Conservation (phyloP, 805 yeast genomes). For the Scheffersomyces lignosus region DNA sequence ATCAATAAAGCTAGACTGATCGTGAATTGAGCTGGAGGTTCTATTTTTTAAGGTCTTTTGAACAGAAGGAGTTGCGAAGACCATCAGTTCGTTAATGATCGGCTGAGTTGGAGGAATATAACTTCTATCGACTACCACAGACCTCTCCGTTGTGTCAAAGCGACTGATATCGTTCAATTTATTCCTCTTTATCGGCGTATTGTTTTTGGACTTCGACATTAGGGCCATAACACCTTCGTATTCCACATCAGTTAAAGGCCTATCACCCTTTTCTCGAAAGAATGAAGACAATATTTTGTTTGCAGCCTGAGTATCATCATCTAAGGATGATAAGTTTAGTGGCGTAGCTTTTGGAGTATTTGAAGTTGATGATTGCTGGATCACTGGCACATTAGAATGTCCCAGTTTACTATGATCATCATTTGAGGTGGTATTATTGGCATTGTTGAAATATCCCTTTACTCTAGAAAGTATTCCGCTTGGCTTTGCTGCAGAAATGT, state of each 20-base stretch:
- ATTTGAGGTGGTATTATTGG: background rate
- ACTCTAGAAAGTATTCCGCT: slow-evolving; percentile 27
- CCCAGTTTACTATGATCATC: background rate
- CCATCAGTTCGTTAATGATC: slow-evolving; percentile 1
- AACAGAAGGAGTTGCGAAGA: slow-evolving; percentile 25
- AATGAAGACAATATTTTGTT: slow-evolving; percentile 67
- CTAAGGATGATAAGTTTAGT: slow-evolving; percentile 7
- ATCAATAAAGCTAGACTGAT: slow-evolving; percentile 17
- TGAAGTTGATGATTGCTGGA: slow-evolving; percentile 6
- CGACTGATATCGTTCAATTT: background rate
- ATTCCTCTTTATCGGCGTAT: background rate
- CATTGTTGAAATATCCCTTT: slow-evolving; percentile 20
- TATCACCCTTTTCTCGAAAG: slow-evolving; percentile 71
- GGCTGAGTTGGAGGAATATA: background rate
- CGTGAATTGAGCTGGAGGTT: slow-evolving; percentile 17
- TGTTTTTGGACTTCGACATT: slow-evolving; percentile 21
- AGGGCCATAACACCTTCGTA: slow-evolving; percentile 78
- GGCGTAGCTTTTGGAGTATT: slow-evolving; percentile 3
- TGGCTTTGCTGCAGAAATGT: slow-evolving; percentile 18
- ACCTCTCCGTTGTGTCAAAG: background rate
- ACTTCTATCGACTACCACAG: background rate
- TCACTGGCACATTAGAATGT: background rate
- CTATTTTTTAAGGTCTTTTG: slow-evolving; percentile 29
- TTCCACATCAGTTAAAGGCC: slow-evolving; percentile 72
- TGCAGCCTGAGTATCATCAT: slow-evolving; percentile 19